Percentiles rank a stretch among this genome's conserved stretches.
phyloP scores from a whole-genome alignment of 352 stramenopile species.

The Phytophthora pseudosyringae region DNA sequence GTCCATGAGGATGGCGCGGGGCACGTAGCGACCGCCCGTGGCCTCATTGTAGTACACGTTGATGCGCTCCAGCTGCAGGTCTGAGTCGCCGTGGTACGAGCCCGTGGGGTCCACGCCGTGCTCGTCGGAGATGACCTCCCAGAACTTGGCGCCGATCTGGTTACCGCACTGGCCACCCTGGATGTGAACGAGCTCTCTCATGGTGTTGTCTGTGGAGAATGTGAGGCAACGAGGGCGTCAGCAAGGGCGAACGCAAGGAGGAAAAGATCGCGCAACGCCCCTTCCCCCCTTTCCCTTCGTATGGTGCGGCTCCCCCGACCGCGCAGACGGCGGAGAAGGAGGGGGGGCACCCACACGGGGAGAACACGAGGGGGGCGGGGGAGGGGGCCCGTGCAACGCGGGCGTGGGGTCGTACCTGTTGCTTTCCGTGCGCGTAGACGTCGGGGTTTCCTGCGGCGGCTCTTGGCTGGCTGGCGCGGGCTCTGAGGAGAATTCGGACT shows the following conservation, averaged over 20 bases:
- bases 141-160: conserved; percentile 99
- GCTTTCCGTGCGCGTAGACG: conserved; percentile 39
- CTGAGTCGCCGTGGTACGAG: conserved; percentile 96
- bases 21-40: conserved; percentile 96
- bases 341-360: neutral
- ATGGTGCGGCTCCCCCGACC: conserved; percentile 10
- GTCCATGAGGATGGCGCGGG: conserved; percentile 98
- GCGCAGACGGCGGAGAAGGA: neutral
- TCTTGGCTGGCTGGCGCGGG: conserved; percentile 75
- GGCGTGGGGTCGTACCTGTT: conserved; percentile 48
- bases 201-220: conserved; percentile 48
- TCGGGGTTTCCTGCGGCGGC: conserved; percentile 42
- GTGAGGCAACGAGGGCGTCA: conserved; percentile 13
- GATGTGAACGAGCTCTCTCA: conserved; percentile 98
- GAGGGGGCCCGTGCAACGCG: neutral
- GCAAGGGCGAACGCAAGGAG: conserved; percentile 2
- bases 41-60: conserved; percentile 99
- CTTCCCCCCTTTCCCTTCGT: conserved; percentile 32
- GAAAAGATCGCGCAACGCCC: conserved; percentile 29
- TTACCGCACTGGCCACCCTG: conserved; percentile 99
- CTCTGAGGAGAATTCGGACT: conserved; percentile 80
- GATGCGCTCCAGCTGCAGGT: conserved; percentile 97
- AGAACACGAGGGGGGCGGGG: neutral
- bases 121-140: conserved; percentile 97
- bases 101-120: conserved; percentile 95